phyloP scores from a whole-genome alignment of 2,329 filamentous ascomycete species.

The Ascochyta fabae region DNA sequence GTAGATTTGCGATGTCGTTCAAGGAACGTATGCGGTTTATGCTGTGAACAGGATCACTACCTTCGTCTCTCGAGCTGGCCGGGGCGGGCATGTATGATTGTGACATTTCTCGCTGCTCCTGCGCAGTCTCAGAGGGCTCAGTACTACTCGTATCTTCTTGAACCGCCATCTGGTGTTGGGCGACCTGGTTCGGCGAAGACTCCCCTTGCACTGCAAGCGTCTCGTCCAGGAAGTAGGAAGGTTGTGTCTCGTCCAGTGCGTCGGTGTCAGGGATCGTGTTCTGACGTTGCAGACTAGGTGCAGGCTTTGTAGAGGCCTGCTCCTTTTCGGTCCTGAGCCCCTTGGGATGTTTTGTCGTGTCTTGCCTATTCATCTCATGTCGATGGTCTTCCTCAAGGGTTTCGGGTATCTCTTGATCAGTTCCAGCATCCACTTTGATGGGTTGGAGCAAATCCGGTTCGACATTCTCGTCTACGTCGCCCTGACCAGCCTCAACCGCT shows the following conservation, averaged over 20 bases:
- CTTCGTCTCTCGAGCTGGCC: conserved; percentile 23
- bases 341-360: not conserved
- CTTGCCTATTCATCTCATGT: not conserved
- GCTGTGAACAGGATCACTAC: conserved; percentile 19
- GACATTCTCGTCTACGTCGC: conserved; percentile 1
- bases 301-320: not conserved
- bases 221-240: conserved; percentile 28
- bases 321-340: not conserved
- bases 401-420: conserved; percentile 33
- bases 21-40: conserved; percentile 35
- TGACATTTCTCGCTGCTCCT: conserved; percentile 45
- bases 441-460: conserved; percentile 19
- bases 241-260: conserved; percentile 44
- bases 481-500: not conserved
- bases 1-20: conserved; percentile 46
- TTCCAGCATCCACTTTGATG: conserved; percentile 14
- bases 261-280: conserved; percentile 45
- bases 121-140: conserved; percentile 43
- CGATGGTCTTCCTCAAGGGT: conserved; percentile 25
- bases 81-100: conserved; percentile 21
- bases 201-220: not conserved
- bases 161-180: not conserved
- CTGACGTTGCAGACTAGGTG: conserved; percentile 30
- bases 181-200: not conserved
- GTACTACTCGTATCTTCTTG: conserved; percentile 29